A percentile compares a stretch with the other conserved stretches of the same genome.
These are phyloP conservation scores for Pythium oligandrum DNA, from an alignment of 352 stramenopile species.

Conservation along the genomic window DNA sequence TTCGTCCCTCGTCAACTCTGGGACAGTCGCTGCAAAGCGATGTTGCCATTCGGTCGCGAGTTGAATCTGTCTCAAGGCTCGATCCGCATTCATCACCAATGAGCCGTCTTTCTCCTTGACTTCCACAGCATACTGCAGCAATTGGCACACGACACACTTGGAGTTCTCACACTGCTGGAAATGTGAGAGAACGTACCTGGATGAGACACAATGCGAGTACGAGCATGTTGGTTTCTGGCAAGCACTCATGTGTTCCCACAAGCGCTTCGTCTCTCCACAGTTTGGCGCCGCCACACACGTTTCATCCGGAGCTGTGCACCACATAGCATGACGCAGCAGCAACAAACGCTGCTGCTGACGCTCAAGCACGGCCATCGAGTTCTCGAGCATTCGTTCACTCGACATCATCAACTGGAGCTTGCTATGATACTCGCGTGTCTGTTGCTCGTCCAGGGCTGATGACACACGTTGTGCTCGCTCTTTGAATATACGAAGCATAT, in stretches of 20 bases:
- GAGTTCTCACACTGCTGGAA: conserved; percentile 98
- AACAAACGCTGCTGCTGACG: conserved; percentile 98
- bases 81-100: conserved; percentile 79
- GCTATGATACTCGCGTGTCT: conserved; percentile 81
- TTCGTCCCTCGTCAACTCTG: conserved; percentile 60
- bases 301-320: conserved; percentile 94
- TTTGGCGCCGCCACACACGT: conserved; percentile 93
- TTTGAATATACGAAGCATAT: conserved; percentile 83
- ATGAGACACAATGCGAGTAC: conserved; percentile 98
- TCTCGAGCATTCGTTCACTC: conserved; percentile 63
- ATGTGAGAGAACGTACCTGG: conserved; percentile 98
- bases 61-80: conserved; percentile 76
- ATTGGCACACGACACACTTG: conserved; percentile 96
- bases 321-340: conserved; percentile 96
- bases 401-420: conserved; percentile 79
- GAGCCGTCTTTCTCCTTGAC: conserved; percentile 86
- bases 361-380: conserved; percentile 93
- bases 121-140: conserved; percentile 97
- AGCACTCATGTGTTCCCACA: conserved; percentile 98
- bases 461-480: conserved; percentile 71
- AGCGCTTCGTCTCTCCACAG: conserved; percentile 97
- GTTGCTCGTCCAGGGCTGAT: conserved; percentile 68
- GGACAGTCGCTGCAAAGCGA: conserved; percentile 11
- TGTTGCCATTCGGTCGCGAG: conserved; percentile 49
- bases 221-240: conserved; percentile 97